Percentiles rank a stretch among this genome's conserved stretches.
Conservation (phyloP, 371 early-diverging fungal species). For the Mucor sp. region DNA sequence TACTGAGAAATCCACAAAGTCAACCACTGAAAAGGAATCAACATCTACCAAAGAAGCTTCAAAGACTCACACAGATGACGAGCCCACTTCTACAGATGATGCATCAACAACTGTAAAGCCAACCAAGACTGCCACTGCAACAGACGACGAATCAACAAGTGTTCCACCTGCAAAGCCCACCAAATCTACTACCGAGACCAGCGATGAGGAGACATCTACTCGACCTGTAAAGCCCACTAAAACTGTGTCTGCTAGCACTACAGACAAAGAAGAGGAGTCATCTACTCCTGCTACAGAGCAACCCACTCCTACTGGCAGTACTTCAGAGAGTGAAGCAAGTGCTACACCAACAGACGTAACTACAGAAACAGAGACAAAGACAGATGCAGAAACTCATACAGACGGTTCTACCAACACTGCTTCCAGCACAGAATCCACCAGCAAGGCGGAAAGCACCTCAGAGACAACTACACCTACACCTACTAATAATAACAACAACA, state of each 20-base stretch:
- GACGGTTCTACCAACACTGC: background rate
- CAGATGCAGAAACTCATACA: background rate
- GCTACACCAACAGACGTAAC: background rate
- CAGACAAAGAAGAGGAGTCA: background rate
- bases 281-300: background rate
- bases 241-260: background rate
- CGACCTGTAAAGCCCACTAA: background rate
- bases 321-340: background rate
- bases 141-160: background rate
- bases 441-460: background rate
- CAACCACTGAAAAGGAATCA: background rate
- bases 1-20: background rate
- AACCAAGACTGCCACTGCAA: background rate
- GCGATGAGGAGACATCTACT: background rate
- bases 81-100: conserved; percentile 5
- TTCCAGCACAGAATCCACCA: background rate
- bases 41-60: conserved; percentile 1
- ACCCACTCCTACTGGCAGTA: background rate
- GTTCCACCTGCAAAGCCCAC: background rate
- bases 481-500: background rate
- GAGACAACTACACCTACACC: background rate
- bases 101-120: conserved; percentile 2
- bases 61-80: conserved; percentile 6
- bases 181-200: background rate
- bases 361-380: background rate